Conservation (phyloP, 2,329 filamentous ascomycete genomes). For the Fusarium oxysporum region DNA sequence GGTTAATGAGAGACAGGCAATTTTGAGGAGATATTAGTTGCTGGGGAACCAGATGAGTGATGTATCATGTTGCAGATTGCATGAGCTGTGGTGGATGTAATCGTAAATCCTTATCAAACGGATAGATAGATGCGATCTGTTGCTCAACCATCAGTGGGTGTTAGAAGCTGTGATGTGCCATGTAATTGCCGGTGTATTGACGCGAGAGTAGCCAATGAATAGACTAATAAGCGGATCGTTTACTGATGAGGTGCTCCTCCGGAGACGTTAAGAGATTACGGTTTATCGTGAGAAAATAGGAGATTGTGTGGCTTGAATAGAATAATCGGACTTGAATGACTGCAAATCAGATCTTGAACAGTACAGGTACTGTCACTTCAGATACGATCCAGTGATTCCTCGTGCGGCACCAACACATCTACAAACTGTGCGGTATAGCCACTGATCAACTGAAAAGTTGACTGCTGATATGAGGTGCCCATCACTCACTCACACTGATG, state of each 20-base stretch:
- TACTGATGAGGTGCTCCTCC: constrained; percentile 1
- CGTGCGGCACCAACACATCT: not conserved
- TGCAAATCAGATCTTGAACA: not conserved
- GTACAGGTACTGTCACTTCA: not conserved
- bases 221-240: constrained; percentile 19
- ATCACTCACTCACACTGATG: not conserved
- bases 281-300: not conserved
- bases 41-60: constrained; percentile 12
- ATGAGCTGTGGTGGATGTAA: constrained; percentile 3
- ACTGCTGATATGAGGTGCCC: not conserved
- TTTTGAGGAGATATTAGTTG: constrained; percentile 15
- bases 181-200: constrained; percentile 32
- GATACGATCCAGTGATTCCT: not conserved
- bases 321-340: not conserved
- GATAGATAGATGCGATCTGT: not conserved
- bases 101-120: not conserved
- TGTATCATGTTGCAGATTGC: not conserved
- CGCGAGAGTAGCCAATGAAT: constrained; percentile 32
- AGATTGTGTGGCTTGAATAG: constrained; percentile 6
- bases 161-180: constrained; percentile 17
- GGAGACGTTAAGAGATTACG: not conserved
- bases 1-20: constrained; percentile 9
- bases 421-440: not conserved
- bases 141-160: not conserved
- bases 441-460: not conserved